Conservation (phyloP, 768 basidiomycete genomes). For the Xerocomellus intermedius region DNA sequence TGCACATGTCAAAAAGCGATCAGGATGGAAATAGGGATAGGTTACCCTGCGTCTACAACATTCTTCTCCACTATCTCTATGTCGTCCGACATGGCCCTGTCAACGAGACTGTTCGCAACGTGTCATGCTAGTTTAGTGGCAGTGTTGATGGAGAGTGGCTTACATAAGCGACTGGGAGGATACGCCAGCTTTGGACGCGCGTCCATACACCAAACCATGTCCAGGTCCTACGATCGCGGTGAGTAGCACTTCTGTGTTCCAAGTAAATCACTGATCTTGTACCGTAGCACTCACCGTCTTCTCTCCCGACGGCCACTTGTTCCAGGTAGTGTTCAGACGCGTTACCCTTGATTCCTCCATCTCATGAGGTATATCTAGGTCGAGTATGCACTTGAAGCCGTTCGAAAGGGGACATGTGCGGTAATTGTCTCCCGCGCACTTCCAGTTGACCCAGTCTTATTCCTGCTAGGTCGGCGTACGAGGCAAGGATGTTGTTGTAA, state of each 20-base stretch:
- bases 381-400: conserved; percentile 98
- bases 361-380: conserved; percentile 56
- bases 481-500: conserved; percentile 90
- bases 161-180: conserved; percentile 24
- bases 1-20: neutral
- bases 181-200: conserved; percentile 46
- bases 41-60: conserved; percentile 12
- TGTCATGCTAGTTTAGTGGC: conserved; percentile 7
- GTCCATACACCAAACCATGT: conserved; percentile 54
- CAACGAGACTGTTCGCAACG: no score
- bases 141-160: conserved; percentile 1
- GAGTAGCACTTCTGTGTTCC: conserved; percentile 10
- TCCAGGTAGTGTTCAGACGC: conserved; percentile 66
- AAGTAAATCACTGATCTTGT: conserved; percentile 2
- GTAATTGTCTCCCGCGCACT: conserved; percentile 44
- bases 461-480: conserved; percentile 82
- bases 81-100: conserved; percentile 18
- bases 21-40: neutral
- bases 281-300: conserved; percentile 88
- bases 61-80: conserved; percentile 24
- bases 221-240: conserved; percentile 98
- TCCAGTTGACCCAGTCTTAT: conserved; percentile 1
- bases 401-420: conserved; percentile 94
- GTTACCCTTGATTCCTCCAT: conserved; percentile 17
- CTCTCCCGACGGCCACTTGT: conserved; percentile 98